phyloP scores from a whole-genome alignment of 257 asterid species.

The Capsicum pubescens region DNA sequence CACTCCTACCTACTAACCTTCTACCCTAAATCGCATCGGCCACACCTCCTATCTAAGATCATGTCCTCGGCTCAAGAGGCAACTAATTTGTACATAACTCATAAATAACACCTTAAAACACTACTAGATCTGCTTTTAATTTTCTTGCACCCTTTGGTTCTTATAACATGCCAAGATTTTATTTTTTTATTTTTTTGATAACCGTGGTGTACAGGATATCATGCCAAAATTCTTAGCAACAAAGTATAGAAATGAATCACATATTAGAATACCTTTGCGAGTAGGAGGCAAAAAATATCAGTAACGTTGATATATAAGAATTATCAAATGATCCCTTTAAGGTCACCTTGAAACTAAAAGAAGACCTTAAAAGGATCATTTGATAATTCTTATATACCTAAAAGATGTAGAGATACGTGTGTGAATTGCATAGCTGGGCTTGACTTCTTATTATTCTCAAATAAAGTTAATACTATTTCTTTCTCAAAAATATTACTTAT shows the following conservation, averaged over 20 bases:
- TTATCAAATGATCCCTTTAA: no score
- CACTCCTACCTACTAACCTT: no score
- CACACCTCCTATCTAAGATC: no score
- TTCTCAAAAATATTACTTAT: not conserved
- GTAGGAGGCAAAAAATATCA: not conserved
- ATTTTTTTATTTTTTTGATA: no score
- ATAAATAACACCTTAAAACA: not conserved
- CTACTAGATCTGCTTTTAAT: not conserved
- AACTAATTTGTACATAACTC: not conserved
- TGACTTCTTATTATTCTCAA: not conserved
- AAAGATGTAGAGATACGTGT: not conserved
- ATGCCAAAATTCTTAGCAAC: slow-evolving; percentile 14
- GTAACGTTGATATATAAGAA: not conserved
- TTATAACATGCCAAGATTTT: not conserved
- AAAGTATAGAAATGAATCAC: not conserved
- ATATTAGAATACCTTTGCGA: not conserved
- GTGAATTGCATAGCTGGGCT: not conserved
- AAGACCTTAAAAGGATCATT: not conserved
- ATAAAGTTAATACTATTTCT: not conserved
- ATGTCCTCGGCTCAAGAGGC: no score
- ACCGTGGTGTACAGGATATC: no score
- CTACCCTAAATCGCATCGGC: no score
- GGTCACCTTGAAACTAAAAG: not conserved
- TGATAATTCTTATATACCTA: not conserved
- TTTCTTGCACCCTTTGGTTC: not conserved